These are phyloP conservation scores for Taxawa tesnikishii DNA, from an alignment of 2,329 filamentous ascomycete species.

Conservation along the genomic window DNA sequence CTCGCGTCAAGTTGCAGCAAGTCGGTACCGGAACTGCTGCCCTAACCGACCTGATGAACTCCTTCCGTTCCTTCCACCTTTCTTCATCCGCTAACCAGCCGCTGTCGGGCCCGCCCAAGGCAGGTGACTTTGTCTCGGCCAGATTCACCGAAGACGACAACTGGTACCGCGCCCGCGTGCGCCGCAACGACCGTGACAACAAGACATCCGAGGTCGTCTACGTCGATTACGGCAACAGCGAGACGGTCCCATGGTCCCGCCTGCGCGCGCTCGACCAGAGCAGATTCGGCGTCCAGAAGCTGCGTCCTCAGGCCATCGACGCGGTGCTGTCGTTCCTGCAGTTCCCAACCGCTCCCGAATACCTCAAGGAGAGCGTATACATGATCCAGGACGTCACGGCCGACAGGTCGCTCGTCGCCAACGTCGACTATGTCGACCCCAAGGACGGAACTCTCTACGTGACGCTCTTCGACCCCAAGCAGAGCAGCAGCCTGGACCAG, in stretches of 20 bases:
- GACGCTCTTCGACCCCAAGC: constrained; percentile 72
- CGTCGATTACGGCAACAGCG: constrained; percentile 92
- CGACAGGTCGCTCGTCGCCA: constrained; percentile 65
- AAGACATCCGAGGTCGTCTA: constrained; percentile 87
- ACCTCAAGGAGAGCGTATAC: constrained; percentile 65
- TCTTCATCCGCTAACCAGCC: constrained; percentile 68
- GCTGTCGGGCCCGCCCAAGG: constrained; percentile 67
- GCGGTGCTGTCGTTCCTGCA: constrained; percentile 82
- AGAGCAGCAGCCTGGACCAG: constrained; percentile 49
- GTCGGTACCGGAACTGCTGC: constrained; percentile 76
- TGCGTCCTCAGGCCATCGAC: constrained; percentile 78
- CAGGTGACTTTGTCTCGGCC: constrained; percentile 82
- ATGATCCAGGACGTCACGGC: constrained; percentile 66
- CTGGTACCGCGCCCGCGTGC: constrained; percentile 89
- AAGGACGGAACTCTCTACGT: constrained; percentile 76
- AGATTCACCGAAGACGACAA: constrained; percentile 80
- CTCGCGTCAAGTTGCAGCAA: constrained; percentile 81
- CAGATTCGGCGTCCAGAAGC: constrained; percentile 68
- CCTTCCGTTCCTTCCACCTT: constrained; percentile 84
- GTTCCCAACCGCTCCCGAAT: constrained; percentile 70
- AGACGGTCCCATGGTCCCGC: constrained; percentile 72
- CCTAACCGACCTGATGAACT: constrained; percentile 75
- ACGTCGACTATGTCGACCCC: constrained; percentile 70
- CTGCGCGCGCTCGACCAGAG: constrained; percentile 69
- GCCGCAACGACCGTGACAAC: constrained; percentile 81